These are phyloP conservation scores for Aspergillus sparsus DNA, from an alignment of 495 filamentous ascomycete species.

Conservation along the genomic window DNA sequence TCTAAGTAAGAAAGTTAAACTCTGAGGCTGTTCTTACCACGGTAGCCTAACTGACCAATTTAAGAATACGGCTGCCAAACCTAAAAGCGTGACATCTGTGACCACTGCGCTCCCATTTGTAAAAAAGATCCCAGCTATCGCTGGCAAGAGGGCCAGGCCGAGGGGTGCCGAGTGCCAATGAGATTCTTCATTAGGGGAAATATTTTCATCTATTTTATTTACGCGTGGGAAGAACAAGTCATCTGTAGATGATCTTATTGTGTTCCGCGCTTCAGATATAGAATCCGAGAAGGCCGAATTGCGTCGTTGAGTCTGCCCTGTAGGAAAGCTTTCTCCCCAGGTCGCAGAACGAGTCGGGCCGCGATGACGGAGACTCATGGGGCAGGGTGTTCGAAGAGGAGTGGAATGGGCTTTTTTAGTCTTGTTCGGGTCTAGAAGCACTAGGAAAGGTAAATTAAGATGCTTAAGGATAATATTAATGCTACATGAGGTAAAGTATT, in stretches of 20 bases:
- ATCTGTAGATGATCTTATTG: constrained; percentile 69
- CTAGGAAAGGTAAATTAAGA: background rate
- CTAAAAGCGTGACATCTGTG: constrained; percentile 81
- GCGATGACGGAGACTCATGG: constrained; percentile 41
- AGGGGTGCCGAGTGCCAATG: constrained; percentile 78
- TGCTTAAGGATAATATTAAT: background rate
- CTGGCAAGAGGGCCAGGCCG: constrained; percentile 79
- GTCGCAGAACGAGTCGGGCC: constrained; percentile 44
- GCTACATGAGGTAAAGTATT: background rate
- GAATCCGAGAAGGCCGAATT: constrained; percentile 77
- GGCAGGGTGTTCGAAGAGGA: background rate
- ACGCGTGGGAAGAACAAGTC: constrained; percentile 68
- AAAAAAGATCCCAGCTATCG: constrained; percentile 81
- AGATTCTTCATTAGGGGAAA: constrained; percentile 50
- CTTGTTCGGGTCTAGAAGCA: background rate
- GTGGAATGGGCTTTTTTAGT: background rate
- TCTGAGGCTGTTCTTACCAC: constrained; percentile 56
- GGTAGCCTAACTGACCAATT: constrained; percentile 92
- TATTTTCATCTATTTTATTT: constrained; percentile 24
- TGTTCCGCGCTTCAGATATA: constrained; percentile 64
- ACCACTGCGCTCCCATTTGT: constrained; percentile 77
- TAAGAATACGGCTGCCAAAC: constrained; percentile 78
- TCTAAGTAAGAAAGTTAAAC: constrained; percentile 12
- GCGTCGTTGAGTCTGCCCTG: constrained; percentile 52
- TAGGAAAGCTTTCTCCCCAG: constrained; percentile 36